Conservation (phyloP, 164 flowering plant genomes). For the Vitis rupestris region DNA sequence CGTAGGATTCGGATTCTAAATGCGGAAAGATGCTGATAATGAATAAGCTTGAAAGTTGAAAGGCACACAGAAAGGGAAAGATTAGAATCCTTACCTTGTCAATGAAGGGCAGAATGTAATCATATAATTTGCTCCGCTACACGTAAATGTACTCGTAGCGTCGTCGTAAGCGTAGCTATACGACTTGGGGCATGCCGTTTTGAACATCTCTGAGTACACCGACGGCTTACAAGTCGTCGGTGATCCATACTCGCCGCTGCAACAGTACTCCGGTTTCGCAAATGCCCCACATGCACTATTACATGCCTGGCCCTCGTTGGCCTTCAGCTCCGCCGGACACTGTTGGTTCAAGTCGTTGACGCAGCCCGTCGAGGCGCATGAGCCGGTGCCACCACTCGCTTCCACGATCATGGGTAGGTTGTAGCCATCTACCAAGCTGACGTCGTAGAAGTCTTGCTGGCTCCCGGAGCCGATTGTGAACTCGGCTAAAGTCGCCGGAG, state of each 20-base stretch:
- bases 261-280: constrained; percentile 57
- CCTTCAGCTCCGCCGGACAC: constrained; percentile 60
- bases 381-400: constrained; percentile 46
- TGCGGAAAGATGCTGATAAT: no score
- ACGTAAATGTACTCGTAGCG: constrained; percentile 66
- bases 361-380: constrained; percentile 59
- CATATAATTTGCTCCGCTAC: constrained; percentile 59
- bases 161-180: constrained; percentile 77
- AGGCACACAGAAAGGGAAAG: neutral
- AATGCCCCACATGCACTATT: constrained; percentile 81
- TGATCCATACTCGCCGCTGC: constrained; percentile 55
- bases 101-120: constrained; percentile 68
- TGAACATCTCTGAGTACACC: constrained; percentile 54
- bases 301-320: constrained; percentile 48
- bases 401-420: constrained; percentile 63
- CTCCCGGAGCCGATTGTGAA: constrained; percentile 51
- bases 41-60: neutral
- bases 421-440: constrained; percentile 80
- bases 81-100: constrained; percentile 28
- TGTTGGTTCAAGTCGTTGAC: constrained; percentile 41
- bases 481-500: constrained; percentile 69
- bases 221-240: constrained; percentile 62
- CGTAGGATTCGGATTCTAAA: no score
- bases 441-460: constrained; percentile 67
- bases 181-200: constrained; percentile 60